Evolutionary conservation across 2,329 filamentous ascomycete species (phyloP).

Genomic region (Ascochyta pisi): DNA sequence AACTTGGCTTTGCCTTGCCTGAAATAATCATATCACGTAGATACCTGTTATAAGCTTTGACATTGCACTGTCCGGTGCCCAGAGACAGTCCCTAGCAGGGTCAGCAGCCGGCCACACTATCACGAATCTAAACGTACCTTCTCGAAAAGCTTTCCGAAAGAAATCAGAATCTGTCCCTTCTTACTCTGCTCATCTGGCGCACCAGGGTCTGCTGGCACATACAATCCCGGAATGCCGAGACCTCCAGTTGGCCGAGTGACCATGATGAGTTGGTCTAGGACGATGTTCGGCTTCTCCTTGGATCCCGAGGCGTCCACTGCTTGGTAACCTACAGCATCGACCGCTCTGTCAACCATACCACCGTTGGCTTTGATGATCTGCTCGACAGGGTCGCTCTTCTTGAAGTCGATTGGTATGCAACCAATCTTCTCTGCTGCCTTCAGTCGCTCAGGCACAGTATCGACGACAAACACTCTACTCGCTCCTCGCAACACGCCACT

Average conservation of each 20-base stretch:
- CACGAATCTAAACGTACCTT: slow-evolving; percentile 55
- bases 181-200: slow-evolving; percentile 66
- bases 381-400: slow-evolving; percentile 64
- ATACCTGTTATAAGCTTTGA: slow-evolving; percentile 72
- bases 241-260: slow-evolving; percentile 68
- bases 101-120: slow-evolving; percentile 8
- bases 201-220: slow-evolving; percentile 64
- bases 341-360: slow-evolving; percentile 68
- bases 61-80: slow-evolving; percentile 70
- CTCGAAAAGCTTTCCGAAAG: slow-evolving; percentile 72
- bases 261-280: slow-evolving; percentile 68
- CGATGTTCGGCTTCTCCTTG: slow-evolving; percentile 67
- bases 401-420: slow-evolving; percentile 67
- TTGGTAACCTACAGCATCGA: slow-evolving; percentile 72
- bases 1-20: slow-evolving; percentile 69
- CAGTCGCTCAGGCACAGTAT: slow-evolving; percentile 66
- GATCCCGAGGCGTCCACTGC: slow-evolving; percentile 62
- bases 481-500: slow-evolving; percentile 67
- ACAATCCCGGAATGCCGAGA: slow-evolving; percentile 66
- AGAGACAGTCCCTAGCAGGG: slow-evolving; percentile 62
- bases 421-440: slow-evolving; percentile 67
- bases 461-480: slow-evolving; percentile 67
- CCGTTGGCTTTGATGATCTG: slow-evolving; percentile 66
- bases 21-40: slow-evolving; percentile 70
- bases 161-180: slow-evolving; percentile 69